Evolutionary conservation across 148 eudicot genomes (phyloP).

Genomic region (Rhododendron kiyosumense): DNA sequence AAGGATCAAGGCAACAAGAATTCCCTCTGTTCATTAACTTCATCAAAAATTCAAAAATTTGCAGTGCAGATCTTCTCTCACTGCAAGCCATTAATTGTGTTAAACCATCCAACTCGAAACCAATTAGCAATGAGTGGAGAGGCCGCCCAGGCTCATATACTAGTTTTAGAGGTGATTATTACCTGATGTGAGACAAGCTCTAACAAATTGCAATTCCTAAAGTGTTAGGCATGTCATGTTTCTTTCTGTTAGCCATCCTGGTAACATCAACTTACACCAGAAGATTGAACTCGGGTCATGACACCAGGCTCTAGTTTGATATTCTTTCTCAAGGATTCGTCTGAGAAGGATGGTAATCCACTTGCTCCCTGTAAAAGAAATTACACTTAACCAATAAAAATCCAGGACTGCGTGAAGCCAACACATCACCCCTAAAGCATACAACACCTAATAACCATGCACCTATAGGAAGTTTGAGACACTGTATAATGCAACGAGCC

Average conservation of each 20-base stretch:
- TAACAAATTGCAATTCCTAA: neutral
- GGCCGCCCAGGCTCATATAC: neutral
- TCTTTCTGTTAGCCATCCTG: neutral
- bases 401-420: constrained; percentile 8
- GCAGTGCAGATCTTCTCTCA: neutral
- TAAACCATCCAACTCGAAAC: neutral
- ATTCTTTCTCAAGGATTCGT: constrained; percentile 29
- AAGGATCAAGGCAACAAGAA: neutral
- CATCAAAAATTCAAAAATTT: neutral
- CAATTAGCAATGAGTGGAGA: too few relatives aligned
- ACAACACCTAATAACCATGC: neutral
- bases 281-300: constrained; percentile 8
- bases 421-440: neutral
- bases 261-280: constrained; percentile 26
- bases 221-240: neutral
- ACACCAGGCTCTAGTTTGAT: constrained; percentile 27
- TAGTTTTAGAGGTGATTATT: neutral
- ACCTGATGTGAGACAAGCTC: neutral
- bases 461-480: neutral
- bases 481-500: neutral
- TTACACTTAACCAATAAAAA: neutral
- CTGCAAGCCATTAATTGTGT: neutral
- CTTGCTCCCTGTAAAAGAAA: constrained; percentile 37
- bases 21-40: neutral
- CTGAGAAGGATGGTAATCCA: constrained; percentile 20